Base-by-base conservation (phyloP, 2,329 filamentous ascomycete genomes). In the Phoma sp. region DNA sequence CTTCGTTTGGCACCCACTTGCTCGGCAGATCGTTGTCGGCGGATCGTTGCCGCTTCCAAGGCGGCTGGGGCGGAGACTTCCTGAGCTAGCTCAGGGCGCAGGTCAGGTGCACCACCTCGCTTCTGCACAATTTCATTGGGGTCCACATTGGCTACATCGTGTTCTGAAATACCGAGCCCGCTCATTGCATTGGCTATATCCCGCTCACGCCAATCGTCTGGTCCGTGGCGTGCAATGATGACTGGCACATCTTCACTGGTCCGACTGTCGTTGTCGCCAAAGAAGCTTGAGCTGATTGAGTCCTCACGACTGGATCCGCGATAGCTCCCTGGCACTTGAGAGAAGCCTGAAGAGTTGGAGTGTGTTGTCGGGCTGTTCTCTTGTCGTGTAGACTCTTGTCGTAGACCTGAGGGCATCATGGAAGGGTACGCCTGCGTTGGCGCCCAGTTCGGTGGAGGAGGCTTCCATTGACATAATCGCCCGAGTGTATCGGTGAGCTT, bases 391-490 rank as follows among this genome's bases (percentile, higher is more conserved):
- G 84, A 87, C 52, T 87, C 83, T 62, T 90, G 86, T 29, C 89
- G 85, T 23, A 91, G 77, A 21, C 81, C 82, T 1, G 89, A 86
- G 1, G 77, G 76, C 33, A 86, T 84, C 36, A 88, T 80, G 9
- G 67, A 65, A 4, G 69, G 64, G 42, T 68, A 69, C 42, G 68
- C 66, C 17, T 68, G 69, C 15, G 40, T 62, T 18, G 78, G 77
- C 25, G 76, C 78, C 80, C 79, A 81, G 25, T 85, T 84, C 50
- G 84, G 82, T 12, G 85, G 83, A 7, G 92, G 89, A 5, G 92
- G 86, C 69, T 93, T 96, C 95, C 95, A 99, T 67, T 96, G 90
- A 69, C 95, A 99, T 23, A 96, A 84, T 51, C 89, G 87, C 59
- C 90, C 89, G 62, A 99, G 81, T 1, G 95, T 91, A 68, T 99